These are phyloP conservation scores for Colletotrichum sp. DNA, from an alignment of 2,329 filamentous ascomycete genomes.

Conservation along the genomic window DNA sequence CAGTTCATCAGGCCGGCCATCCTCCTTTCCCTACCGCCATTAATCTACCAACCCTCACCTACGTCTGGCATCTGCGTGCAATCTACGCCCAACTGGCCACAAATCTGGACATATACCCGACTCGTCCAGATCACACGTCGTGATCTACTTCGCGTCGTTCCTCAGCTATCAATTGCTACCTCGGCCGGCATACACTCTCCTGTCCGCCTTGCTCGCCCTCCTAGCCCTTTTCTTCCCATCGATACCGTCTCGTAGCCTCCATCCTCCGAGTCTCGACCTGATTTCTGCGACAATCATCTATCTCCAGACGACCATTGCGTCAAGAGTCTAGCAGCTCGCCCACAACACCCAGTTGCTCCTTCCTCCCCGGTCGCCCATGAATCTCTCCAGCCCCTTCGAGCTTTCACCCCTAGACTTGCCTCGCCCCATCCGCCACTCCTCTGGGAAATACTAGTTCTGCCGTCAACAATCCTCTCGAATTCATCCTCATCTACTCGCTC, in stretches of 20 bases:
- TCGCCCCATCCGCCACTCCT: slow-evolving; percentile 1
- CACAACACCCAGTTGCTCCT: not conserved
- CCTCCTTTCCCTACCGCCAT: not conserved
- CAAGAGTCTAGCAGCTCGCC: not conserved
- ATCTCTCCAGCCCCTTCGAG: slow-evolving; percentile 14
- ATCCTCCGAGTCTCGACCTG: not conserved
- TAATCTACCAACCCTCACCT: slow-evolving; percentile 1
- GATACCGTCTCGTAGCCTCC: not conserved
- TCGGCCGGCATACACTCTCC: not conserved
- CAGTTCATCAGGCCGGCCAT: slow-evolving; percentile 5
- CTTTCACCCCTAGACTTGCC: slow-evolving; percentile 16
- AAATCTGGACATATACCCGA: slow-evolving; percentile 11
- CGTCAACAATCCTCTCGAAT: slow-evolving; percentile 12
- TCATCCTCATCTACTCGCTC: slow-evolving; percentile 14
- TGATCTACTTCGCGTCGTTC: not conserved
- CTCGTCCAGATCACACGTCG: not conserved
- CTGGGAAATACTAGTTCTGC: slow-evolving; percentile 8
- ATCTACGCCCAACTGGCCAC: slow-evolving; percentile 2
- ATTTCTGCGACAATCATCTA: not conserved
- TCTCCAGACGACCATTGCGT: not conserved
- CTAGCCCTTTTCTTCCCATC: not conserved
- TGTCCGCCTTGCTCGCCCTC: not conserved
- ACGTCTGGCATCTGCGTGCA: slow-evolving; percentile 9
- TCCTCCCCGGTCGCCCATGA: slow-evolving; percentile 15
- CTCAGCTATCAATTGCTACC: not conserved